Percentiles rank a stretch among this genome's conserved stretches.
phyloP scores from a whole-genome alignment of 495 filamentous ascomycete genomes.

The Staphylotrichum longicolle region DNA sequence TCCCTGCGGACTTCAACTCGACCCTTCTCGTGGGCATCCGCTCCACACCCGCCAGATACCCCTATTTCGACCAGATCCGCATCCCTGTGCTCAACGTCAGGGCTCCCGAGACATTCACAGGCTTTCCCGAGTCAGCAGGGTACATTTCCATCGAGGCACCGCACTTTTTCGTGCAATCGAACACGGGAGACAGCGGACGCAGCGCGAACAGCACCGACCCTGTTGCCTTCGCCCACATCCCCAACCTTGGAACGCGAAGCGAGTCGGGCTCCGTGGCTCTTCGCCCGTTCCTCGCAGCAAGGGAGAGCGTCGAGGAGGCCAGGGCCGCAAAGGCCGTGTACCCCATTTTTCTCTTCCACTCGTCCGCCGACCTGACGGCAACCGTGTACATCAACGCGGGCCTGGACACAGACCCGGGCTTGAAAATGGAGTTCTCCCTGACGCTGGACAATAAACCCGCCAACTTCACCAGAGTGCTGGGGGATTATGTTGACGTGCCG shows the following conservation, averaged over 20 bases:
- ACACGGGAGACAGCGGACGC: slow-evolving; percentile 21
- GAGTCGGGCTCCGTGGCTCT: slow-evolving; percentile 52
- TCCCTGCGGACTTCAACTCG: slow-evolving; percentile 41
- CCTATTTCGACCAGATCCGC: slow-evolving; percentile 48
- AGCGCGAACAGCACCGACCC: slow-evolving; percentile 9
- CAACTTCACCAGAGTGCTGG: slow-evolving; percentile 43
- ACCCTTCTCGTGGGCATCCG: slow-evolving; percentile 46
- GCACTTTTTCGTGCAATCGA: slow-evolving; percentile 38
- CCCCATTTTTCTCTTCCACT: slow-evolving; percentile 53
- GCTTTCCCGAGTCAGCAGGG: slow-evolving; percentile 56
- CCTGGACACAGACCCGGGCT: slow-evolving; percentile 33
- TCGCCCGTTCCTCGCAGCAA: slow-evolving; percentile 42
- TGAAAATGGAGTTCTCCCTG: slow-evolving; percentile 38
- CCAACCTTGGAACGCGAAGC: slow-evolving; percentile 46
- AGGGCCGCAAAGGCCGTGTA: slow-evolving; percentile 46
- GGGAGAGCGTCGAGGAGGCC: slow-evolving; percentile 8
- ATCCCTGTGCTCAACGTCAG: slow-evolving; percentile 51
- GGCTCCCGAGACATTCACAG: slow-evolving; percentile 47
- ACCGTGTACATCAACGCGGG: slow-evolving; percentile 50
- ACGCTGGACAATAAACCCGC: slow-evolving; percentile 48
- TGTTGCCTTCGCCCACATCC: slow-evolving; percentile 33
- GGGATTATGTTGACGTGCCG: slow-evolving; percentile 46
- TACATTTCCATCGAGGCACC: slow-evolving; percentile 56
- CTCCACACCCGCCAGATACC: slow-evolving; percentile 44
- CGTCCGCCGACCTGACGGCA: slow-evolving; percentile 41